Conservation (phyloP, 2,329 filamentous ascomycete species). For the Sclerotinia borealis region DNA sequence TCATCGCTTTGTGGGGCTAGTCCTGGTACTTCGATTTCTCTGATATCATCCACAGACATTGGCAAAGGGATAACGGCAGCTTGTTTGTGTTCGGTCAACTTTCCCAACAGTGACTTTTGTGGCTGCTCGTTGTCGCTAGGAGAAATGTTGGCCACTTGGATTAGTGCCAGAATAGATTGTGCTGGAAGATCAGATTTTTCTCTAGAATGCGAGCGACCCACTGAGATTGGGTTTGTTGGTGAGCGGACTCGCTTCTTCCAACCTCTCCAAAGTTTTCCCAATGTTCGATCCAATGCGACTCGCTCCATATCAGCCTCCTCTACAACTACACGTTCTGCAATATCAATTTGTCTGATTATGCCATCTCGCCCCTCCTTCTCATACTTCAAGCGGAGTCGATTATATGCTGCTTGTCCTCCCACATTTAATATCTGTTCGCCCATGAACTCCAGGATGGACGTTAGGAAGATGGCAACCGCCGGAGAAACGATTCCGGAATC, state of each 20-base stretch:
- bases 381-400: conserved; percentile 53
- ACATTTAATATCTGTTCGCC: conserved; percentile 87
- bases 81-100: conserved; percentile 25
- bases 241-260: conserved; percentile 84
- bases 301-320: conserved; percentile 91
- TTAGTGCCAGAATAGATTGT: conserved; percentile 11
- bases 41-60: conserved; percentile 58
- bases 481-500: conserved; percentile 69
- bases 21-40: conserved; percentile 76
- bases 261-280: conserved; percentile 86
- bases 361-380: conserved; percentile 54
- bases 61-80: conserved; percentile 65
- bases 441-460: conserved; percentile 88
- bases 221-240: conserved; percentile 42
- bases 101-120: conserved; percentile 20
- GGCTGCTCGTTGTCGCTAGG: conserved; percentile 22
- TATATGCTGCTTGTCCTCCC: conserved; percentile 76
- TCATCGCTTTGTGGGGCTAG: conserved; percentile 58
- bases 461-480: conserved; percentile 90
- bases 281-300: conserved; percentile 78
- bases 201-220: conserved; percentile 43
- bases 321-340: conserved; percentile 67
- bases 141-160: conserved; percentile 36
- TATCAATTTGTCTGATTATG: conserved; percentile 38
- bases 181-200: conserved; percentile 36